phyloP scores from a whole-genome alignment of 2,329 filamentous ascomycete genomes.

The Niveomyces coronatus region DNA sequence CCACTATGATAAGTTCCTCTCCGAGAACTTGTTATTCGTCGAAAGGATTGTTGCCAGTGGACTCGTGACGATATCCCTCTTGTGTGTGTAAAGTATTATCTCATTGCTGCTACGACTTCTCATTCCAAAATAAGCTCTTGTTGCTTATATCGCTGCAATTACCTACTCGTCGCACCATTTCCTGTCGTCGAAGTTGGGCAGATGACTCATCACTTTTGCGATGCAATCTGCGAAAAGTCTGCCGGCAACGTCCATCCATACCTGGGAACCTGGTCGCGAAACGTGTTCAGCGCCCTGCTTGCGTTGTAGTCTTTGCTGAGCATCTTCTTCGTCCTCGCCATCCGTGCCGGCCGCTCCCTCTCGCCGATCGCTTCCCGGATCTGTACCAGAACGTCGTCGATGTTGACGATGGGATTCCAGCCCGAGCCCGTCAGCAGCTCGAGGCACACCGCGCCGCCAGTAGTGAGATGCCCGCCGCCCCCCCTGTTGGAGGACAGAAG shows the following conservation, averaged over 20 bases:
- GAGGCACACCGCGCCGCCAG: constrained; percentile 75
- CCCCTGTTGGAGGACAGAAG: constrained; percentile 62
- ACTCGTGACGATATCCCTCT: too few species aligned
- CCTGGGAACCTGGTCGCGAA: constrained; percentile 41
- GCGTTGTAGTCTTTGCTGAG: constrained; percentile 48
- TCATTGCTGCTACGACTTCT: too few species aligned
- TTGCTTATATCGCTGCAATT: too few species aligned
- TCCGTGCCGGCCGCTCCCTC: constrained; percentile 63
- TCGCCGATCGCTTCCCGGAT: constrained; percentile 67
- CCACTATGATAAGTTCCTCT: too few species aligned
- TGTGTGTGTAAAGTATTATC: too few species aligned
- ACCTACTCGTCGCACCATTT: background rate
- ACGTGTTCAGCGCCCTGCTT: constrained; percentile 63
- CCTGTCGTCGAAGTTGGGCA: too few species aligned
- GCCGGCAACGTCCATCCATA: constrained; percentile 30
- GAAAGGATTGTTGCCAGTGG: too few species aligned
- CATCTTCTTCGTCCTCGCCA: constrained; percentile 34
- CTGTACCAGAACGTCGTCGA: constrained; percentile 74
- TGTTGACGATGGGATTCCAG: constrained; percentile 62
- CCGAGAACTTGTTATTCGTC: too few species aligned
- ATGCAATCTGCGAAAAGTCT: constrained; percentile 27
- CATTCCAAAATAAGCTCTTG: too few species aligned
- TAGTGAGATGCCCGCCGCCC: constrained; percentile 78
- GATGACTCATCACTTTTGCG: too few species aligned
- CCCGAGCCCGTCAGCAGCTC: constrained; percentile 74